Evolutionary conservation across 257 asterid genomes (phyloP).

Genomic region (Gentiana straminea): DNA sequence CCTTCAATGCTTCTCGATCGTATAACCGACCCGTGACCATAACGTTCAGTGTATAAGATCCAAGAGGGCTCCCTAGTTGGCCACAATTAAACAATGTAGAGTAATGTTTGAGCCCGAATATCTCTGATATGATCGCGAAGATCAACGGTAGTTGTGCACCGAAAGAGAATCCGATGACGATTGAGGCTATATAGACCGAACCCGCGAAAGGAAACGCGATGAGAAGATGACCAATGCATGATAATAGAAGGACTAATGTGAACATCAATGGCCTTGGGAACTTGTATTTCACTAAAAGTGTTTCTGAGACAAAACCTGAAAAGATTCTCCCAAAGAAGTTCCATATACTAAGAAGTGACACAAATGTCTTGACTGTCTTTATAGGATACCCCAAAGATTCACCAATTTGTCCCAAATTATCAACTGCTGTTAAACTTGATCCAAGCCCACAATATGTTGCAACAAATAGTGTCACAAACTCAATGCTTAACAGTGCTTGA

Average conservation of each 20-base stretch:
- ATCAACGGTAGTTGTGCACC: slow-evolving; percentile 64
- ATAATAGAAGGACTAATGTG: slow-evolving; percentile 50
- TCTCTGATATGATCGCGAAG: slow-evolving; percentile 55
- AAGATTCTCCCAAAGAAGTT: slow-evolving; percentile 70
- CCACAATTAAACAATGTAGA: slow-evolving; percentile 76
- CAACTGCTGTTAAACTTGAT: slow-evolving; percentile 62
- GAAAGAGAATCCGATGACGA: slow-evolving; percentile 67
- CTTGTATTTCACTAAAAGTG: slow-evolving; percentile 36
- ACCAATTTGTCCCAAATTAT: slow-evolving; percentile 72
- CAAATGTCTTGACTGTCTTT: slow-evolving; percentile 48
- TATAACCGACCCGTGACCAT: slow-evolving; percentile 52
- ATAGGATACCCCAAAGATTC: slow-evolving; percentile 65
- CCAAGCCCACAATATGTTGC: slow-evolving; percentile 76
- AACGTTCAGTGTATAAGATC: slow-evolving; percentile 61
- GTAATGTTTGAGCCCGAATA: slow-evolving; percentile 57
- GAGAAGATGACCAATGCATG: slow-evolving; percentile 51
- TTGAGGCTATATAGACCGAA: slow-evolving; percentile 50
- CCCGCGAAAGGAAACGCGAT: slow-evolving; percentile 63
- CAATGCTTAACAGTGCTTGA: slow-evolving; percentile 64
- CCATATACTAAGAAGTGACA: slow-evolving; percentile 71
- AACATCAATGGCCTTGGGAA: slow-evolving; percentile 63
- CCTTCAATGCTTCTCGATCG: slow-evolving; percentile 51
- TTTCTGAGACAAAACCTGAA: slow-evolving; percentile 62
- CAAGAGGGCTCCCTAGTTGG: slow-evolving; percentile 66
- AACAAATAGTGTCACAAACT: slow-evolving; percentile 43